Conservation (phyloP, 2,329 filamentous ascomycete genomes). For the Sporothrix protearum region DNA sequence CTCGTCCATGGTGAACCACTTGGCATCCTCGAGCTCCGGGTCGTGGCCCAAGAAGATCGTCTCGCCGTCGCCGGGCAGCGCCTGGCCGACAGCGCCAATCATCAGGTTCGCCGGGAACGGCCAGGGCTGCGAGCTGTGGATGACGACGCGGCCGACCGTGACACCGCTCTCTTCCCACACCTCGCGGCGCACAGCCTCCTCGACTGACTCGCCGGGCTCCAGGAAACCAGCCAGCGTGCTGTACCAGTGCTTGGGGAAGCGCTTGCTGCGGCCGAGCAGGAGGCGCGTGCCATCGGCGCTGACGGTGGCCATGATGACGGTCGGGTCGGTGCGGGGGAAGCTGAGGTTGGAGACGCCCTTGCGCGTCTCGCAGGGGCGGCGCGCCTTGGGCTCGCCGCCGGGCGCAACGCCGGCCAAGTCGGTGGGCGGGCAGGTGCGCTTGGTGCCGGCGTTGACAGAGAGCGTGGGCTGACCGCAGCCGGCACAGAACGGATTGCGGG, state of each 20-base stretch:
- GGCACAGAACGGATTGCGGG: conserved; percentile 85
- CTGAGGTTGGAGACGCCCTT: conserved; percentile 83
- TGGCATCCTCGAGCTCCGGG: conserved; percentile 83
- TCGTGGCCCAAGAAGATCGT: conserved; percentile 79
- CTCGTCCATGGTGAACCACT: conserved; percentile 82
- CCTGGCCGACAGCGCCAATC: conserved; percentile 86
- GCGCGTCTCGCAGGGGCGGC: conserved; percentile 73
- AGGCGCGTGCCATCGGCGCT: conserved; percentile 73
- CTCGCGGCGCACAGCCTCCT: conserved; percentile 78
- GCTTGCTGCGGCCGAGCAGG: conserved; percentile 78
- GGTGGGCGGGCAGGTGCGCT: conserved; percentile 71
- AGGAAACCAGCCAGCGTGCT: conserved; percentile 84
- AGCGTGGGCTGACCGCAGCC: conserved; percentile 82
- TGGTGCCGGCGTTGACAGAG: conserved; percentile 73
- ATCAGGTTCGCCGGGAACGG: conserved; percentile 81
- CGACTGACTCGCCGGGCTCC: conserved; percentile 79
- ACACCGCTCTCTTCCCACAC: conserved; percentile 86
- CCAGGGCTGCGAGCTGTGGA: conserved; percentile 85
- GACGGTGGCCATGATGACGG: conserved; percentile 90
- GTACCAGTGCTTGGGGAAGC: conserved; percentile 83
- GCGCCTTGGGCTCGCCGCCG: conserved; percentile 46
- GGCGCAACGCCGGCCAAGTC: conserved; percentile 54
- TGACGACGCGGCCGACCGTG: conserved; percentile 68
- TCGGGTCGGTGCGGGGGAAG: conserved; percentile 90
- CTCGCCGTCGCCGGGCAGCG: conserved; percentile 70